A percentile compares a stretch with the other conserved stretches of the same genome.
phyloP scores from a whole-genome alignment of 768 basidiomycete genomes.

The Termitomyces bulborhizus region DNA sequence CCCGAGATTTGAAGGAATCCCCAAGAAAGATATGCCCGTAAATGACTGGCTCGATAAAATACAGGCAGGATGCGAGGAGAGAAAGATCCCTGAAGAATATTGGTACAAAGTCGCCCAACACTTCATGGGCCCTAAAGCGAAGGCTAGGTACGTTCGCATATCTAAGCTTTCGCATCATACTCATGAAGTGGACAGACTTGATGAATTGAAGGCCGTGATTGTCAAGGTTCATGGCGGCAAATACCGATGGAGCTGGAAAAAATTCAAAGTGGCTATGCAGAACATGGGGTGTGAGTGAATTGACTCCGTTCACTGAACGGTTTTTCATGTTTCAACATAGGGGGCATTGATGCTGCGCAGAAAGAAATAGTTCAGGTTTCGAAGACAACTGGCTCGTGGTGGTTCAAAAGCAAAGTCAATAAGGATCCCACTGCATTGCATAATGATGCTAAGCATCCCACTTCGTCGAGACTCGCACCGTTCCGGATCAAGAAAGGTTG shows the following conservation, averaged over 20 bases:
- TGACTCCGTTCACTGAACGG: not conserved
- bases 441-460: conserved; percentile 6
- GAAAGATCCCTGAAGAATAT: conserved; percentile 71
- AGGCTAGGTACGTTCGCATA: conserved; percentile 34
- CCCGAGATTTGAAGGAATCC: conserved; percentile 60
- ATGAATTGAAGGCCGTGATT: conserved; percentile 70
- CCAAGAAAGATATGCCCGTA: conserved; percentile 63
- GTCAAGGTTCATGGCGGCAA: conserved; percentile 68
- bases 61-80: conserved; percentile 63
- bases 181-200: conserved; percentile 30
- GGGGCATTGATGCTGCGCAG: conserved; percentile 57
- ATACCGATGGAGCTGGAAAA: conserved; percentile 82
- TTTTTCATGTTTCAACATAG: conserved; percentile 25
- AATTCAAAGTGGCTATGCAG: conserved; percentile 69
- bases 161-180: not conserved
- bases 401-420: conserved; percentile 37
- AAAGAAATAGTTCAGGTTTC: conserved; percentile 42
- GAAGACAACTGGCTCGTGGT: conserved; percentile 15
- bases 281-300: conserved; percentile 72
- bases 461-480: conserved; percentile 10
- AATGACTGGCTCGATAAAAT: conserved; percentile 71
- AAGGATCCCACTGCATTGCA: conserved; percentile 18
- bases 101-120: conserved; percentile 81
- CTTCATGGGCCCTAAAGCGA: conserved; percentile 69
- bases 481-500: conserved; percentile 7